Evolutionary conservation across 495 filamentous ascomycete species (phyloP), one percentile per base, ranked within the genome.

Genomic region (Chaetomium tenue): DNA sequence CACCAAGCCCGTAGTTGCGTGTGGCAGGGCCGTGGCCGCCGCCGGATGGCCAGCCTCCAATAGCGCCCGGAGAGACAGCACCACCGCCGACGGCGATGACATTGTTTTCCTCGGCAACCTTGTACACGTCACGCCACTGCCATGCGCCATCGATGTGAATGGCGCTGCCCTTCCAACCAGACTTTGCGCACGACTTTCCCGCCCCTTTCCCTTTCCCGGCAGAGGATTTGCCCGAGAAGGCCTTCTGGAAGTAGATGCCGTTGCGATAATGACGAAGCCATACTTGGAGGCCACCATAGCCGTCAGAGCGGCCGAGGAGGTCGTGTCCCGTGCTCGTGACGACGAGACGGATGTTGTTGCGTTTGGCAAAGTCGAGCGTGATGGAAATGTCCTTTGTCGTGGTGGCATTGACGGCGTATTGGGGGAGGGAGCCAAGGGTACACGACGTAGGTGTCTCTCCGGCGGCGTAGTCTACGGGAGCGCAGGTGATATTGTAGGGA

Each of bases 301-400:
- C 66, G 47, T 64, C 63, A n/a, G 56, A 61, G 26, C 66, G 62
- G 44, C 58, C 66, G 11, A 63, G 54, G 44, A 65, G 56, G 54
- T 68, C 66, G 25, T 68, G 66, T 3, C 66, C 66, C 2, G 62
- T 65, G 54, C 55, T 59, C 33, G 50, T 26, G 18, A 65, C 47
- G 39, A 65, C 59, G 16, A 68, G 46, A 16, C 66, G 55, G 22
- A 87, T 63, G 23, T 78, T 78, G 13, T 73, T 68, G 18, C 82
- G 75, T 26, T 77, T 75, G 8, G 83, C 84, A 73, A 85, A 86
- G 63, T 78, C 78, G 13, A 87, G 74, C 0, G 80, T 77, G 13
- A 75, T 68, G 54, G 78, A 74, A 37, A 85, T 71, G 61, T 87
- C 77, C 25, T 74, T 68, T 8, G 77, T 73, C 15, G 57, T 76